A percentile compares a stretch with the other conserved stretches of the same genome.
Evolutionary conservation across 805 yeast species (phyloP).

Genomic region (Starmerella etchellsii): DNA sequence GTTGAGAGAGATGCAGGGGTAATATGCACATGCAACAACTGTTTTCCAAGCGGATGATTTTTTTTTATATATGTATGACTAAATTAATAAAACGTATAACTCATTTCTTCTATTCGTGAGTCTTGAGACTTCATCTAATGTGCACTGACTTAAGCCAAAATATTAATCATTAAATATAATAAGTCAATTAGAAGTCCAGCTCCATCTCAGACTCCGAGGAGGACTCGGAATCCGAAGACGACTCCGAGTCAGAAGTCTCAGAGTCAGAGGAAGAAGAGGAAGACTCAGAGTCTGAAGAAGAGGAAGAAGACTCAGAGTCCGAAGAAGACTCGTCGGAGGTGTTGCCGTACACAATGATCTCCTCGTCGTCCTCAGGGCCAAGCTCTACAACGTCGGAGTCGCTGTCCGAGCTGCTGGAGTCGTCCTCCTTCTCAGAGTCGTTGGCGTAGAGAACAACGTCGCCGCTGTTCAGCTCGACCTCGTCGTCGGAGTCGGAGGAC

Average conservation of each 20-base stretch:
- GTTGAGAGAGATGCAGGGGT: too few relatives aligned
- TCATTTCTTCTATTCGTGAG: too few relatives aligned
- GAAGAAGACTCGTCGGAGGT: conserved; percentile 7
- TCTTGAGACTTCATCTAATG: too few relatives aligned
- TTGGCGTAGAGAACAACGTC: conserved; percentile 10
- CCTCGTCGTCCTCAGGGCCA: conserved; percentile 17
- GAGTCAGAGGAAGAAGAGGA: not conserved
- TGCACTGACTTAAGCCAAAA: too few relatives aligned
- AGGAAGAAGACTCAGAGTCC: conserved; percentile 2
- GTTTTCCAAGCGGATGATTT: too few relatives aligned
- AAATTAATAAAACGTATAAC: too few relatives aligned
- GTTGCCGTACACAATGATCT: conserved; percentile 11
- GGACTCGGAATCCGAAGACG: not conserved
- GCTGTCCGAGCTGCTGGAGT: conserved; percentile 10
- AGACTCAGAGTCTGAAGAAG: conserved; percentile 1
- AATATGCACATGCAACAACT: not conserved
- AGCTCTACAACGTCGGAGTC: conserved; percentile 14
- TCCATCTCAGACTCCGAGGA: not conserved
- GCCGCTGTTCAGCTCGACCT: conserved; percentile 1
- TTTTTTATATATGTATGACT: too few relatives aligned
- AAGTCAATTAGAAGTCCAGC: not conserved
- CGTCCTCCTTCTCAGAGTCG: conserved; percentile 9
- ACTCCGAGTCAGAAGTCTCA: not conserved
- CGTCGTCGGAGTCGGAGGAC: conserved; percentile 10
- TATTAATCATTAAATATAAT: too few relatives aligned